These are phyloP conservation scores for Phlyctochytrium bullatum DNA, from an alignment of 192 early-diverging fungal species.

Conservation along the genomic window DNA sequence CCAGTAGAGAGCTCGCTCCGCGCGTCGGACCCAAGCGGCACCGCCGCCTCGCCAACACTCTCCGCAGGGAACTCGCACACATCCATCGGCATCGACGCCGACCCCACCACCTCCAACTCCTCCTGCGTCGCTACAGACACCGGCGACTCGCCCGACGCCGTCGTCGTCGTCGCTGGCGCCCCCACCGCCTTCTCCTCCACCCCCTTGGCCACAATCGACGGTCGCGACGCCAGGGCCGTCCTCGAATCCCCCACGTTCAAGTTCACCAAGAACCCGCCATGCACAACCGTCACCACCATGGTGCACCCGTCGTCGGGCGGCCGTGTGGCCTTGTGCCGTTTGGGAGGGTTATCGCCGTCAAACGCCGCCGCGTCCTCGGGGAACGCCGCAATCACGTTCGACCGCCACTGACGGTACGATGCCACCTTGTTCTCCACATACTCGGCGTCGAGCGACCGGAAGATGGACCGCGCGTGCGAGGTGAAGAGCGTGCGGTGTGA, in stretches of 20 bases:
- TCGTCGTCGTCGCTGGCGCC: constrained; percentile 24
- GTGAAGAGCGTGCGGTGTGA: constrained; percentile 32
- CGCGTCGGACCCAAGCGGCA: not conserved
- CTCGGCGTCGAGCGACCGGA: constrained; percentile 47
- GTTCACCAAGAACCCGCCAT: constrained; percentile 49
- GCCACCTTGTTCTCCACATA: constrained; percentile 47
- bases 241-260: constrained; percentile 59
- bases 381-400: constrained; percentile 17
- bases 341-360: not conserved
- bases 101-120: not conserved
- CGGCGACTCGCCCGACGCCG: not conserved
- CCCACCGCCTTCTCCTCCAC: constrained; percentile 61
- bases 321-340: not conserved
- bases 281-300: constrained; percentile 50
- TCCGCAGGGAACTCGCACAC: not conserved
- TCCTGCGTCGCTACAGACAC: not conserved
- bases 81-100: not conserved
- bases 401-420: constrained; percentile 47
- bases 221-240: constrained; percentile 9
- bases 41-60: not conserved
- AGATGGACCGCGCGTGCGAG: constrained; percentile 29
- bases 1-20: not conserved
- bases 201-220: not conserved
- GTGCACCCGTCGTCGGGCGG: constrained; percentile 59
- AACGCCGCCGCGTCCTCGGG: constrained; percentile 1